Conservation (phyloP, 176 grass and related monocot genomes). For the Triticum aestivum region DNA sequence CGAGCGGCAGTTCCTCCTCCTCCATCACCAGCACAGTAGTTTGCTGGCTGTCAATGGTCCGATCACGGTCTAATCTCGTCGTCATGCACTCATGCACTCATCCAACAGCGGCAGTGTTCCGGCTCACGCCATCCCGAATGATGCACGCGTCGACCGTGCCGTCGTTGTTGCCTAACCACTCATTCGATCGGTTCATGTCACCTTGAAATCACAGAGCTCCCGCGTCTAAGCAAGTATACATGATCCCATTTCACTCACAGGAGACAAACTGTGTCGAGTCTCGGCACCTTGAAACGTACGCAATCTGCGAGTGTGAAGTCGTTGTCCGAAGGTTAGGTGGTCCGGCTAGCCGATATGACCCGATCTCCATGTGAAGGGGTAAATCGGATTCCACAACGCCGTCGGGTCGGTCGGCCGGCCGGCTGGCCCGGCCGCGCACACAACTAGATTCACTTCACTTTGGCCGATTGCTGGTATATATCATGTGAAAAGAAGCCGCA, state of each 20-base stretch:
- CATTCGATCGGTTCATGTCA: too few species aligned
- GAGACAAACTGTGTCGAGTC: not conserved
- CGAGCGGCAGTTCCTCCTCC: not conserved
- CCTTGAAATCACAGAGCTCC: too few species aligned
- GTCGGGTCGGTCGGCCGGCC: not conserved
- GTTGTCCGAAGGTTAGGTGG: constrained; percentile 30
- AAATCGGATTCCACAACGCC: constrained; percentile 38
- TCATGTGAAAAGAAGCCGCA: constrained; percentile 44
- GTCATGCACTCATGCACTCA: not conserved
- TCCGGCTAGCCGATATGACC: not conserved
- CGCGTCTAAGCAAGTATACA: not conserved
- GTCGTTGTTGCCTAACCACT: not conserved
- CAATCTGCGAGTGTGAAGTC: constrained; percentile 21
- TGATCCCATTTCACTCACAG: not conserved
- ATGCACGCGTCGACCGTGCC: not conserved
- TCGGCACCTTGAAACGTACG: not conserved
- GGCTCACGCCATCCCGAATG: not conserved
- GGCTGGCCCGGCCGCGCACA: constrained; percentile 9
- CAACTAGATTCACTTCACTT: constrained; percentile 38
- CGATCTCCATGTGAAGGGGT: constrained; percentile 38
- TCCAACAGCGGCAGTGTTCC: not conserved
- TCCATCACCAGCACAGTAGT: not conserved
- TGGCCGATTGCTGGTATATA: not conserved
- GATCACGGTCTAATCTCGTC: not conserved
- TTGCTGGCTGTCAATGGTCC: not conserved